Base-by-base conservation (phyloP, 2,329 filamentous ascomycete genomes). In the Eutypella sp. region DNA sequence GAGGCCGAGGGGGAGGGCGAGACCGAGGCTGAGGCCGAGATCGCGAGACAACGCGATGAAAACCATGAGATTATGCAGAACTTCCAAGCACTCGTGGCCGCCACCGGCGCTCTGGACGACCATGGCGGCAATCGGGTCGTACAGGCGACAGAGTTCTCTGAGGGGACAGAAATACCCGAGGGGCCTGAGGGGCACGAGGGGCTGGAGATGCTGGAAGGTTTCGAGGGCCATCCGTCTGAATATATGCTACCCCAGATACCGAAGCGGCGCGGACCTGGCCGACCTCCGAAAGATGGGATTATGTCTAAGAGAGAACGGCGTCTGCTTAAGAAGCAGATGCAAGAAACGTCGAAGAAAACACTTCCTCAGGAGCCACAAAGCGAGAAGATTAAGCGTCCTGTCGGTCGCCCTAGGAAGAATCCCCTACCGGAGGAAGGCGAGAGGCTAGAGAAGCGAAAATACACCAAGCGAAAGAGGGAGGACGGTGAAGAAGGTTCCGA, bases 211-310 rank as follows among this genome's bases (percentile, higher is more conserved):
- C n/a, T n/a, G n/a, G n/a, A n/a, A n/a, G n/a, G n/a, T n/a, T n/a
- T 34, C 23, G 36, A 39, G 20, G 36, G 36, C 10, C 20, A 20
- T 27, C 54, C 53, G n/a, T 40, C 53, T 11, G 66, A 70, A 8
- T 65, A 65, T 5, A 53, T 67, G 19, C 57, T 71, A 48, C 63
- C 67, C 18, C 65, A 71, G 46, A 67, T 80, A 24, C 77, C 80
- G 23, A 85, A 81, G 66, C 84, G 85, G 51, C 82, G 87, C 54
- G 87, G 87, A 13, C 87, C 87, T 9, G 87, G 87, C n/a, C 73
- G 87, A 44, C 87, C 87, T 18, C 87, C 87, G 0, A 91, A 91
- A 68, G 87, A 91, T 58, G 87, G 87, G 23, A 78, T 89, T 60
- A 88, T 90, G 81, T 91, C 87, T 1, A 90, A 90, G 66, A 75